Evolutionary conservation across 352 stramenopile species (phyloP).

Genomic region (Plasmopara viticola): DNA sequence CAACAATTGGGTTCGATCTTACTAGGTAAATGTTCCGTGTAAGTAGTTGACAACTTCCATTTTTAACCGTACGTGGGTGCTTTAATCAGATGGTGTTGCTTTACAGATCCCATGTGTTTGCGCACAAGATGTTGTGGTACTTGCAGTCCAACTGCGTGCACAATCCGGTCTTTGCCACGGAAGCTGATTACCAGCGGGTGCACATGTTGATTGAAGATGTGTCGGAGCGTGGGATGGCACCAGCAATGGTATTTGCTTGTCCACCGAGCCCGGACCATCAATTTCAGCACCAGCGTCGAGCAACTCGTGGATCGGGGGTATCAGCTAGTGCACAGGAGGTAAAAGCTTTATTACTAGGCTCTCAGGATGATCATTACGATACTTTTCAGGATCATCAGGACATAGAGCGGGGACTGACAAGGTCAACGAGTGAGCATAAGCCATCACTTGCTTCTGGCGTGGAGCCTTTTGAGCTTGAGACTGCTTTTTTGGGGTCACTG

Average conservation of each 20-base stretch:
- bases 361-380: slow-evolving; percentile 61
- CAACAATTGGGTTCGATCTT: slow-evolving; percentile 61
- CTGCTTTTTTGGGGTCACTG: slow-evolving; percentile 58
- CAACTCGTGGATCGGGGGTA: slow-evolving; percentile 14
- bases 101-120: slow-evolving; percentile 72
- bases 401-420: slow-evolving; percentile 33
- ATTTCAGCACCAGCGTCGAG: slow-evolving; percentile 14
- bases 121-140: slow-evolving; percentile 83
- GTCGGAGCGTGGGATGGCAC: slow-evolving; percentile 39
- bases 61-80: background rate
- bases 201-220: slow-evolving; percentile 81
- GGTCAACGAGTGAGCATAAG: slow-evolving; percentile 7
- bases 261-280: slow-evolving; percentile 23
- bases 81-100: background rate
- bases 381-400: slow-evolving; percentile 53
- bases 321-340: slow-evolving; percentile 36
- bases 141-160: slow-evolving; percentile 70
- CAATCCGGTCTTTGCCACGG: slow-evolving; percentile 49
- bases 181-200: slow-evolving; percentile 50
- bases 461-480: slow-evolving; percentile 67
- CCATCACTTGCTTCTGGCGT: slow-evolving; percentile 7
- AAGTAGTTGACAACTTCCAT: slow-evolving; percentile 11
- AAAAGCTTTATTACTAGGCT: slow-evolving; percentile 39
- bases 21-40: slow-evolving; percentile 73
- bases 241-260: slow-evolving; percentile 40